Conservation (phyloP, 2,329 filamentous ascomycete species). For the Fusarium equiseti region DNA sequence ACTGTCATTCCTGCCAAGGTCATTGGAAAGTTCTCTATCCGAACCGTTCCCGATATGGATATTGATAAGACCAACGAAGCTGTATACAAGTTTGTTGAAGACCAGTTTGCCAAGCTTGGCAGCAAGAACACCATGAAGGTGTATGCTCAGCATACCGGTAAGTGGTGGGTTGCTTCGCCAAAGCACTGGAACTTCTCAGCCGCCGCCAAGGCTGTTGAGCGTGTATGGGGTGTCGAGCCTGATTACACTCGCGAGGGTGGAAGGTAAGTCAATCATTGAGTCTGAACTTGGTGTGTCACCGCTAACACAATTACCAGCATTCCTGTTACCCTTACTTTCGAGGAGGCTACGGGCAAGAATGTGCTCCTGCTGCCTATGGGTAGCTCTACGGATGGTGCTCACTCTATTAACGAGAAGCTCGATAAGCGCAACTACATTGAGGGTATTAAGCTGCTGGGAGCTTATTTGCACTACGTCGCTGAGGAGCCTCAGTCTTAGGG, state of each 20-base stretch:
- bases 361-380: constrained; percentile 96
- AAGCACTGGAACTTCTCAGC: constrained; percentile 99
- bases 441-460: constrained; percentile 93
- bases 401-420: constrained; percentile 98
- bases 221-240: constrained; percentile 92
- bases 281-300: background rate
- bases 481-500: constrained; percentile 75
- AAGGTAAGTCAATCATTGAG: constrained; percentile 66
- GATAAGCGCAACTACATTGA: constrained; percentile 98
- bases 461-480: constrained; percentile 95
- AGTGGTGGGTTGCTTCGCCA: constrained; percentile 98
- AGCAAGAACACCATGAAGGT: constrained; percentile 94
- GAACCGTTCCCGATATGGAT: constrained; percentile 98
- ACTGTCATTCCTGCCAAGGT: constrained; percentile 99
- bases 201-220: constrained; percentile 93
- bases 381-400: constrained; percentile 93
- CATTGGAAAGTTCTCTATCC: constrained; percentile 97
- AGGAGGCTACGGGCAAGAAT: constrained; percentile 98
- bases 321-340: constrained; percentile 95
- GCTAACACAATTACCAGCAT: constrained; percentile 69
- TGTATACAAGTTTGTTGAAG: constrained; percentile 86
- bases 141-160: constrained; percentile 87
- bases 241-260: constrained; percentile 97
- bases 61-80: constrained; percentile 87
- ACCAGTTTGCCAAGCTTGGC: constrained; percentile 85